Base-by-base conservation (phyloP, 176 grass and related monocot species). In the Avena sativa region DNA sequence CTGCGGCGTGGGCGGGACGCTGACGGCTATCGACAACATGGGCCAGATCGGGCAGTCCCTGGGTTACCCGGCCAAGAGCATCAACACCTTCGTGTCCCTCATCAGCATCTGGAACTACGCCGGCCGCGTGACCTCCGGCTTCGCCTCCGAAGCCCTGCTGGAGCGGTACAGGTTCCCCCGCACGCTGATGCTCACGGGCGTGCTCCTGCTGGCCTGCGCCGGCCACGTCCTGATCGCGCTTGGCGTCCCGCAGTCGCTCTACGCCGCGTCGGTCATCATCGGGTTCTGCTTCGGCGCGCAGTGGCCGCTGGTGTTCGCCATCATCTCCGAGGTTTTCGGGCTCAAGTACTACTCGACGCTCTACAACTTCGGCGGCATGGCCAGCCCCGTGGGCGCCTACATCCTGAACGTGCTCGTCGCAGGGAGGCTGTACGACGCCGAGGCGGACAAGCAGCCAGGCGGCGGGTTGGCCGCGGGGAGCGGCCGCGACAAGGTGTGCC, bases 21-120 rank as follows among this genome's bases (percentile, higher is more conserved):
- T 93, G 80, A 93, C 88, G 58, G 91, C 88, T 4, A 90, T 90
- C 79, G 88, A 90, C 91, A 93, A 93, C 91, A 88, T 93, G 82
- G 91, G 86, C 0, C 91, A 93, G 83, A 93, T 93, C 82, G 91
- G 82, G 12, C 85, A 93, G 64, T 93, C 91, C 1, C 85, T 88
- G 17, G 91, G 91, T 0, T 93, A 93, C 85, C 86, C 86, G 36
- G 32, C 38, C 38, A 81, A 55, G 8, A 93, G 91, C 91, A 14
- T 88, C 64, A 74, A 79, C 16, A 90, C 91, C 46, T 57, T 83
- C 66, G 51, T 56, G 0, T 83, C 81, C 50, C 67, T 83, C 67
- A 28, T 83, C 81, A 83, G 81, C 81, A 83, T 83, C 51, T 83
- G 81, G 81, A 83, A 83, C 81, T 83, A 83, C 67, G 66, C 69